These are phyloP conservation scores for Trichoderma orchidacearum DNA, from an alignment of 495 filamentous ascomycete genomes.

Conservation along the genomic window DNA sequence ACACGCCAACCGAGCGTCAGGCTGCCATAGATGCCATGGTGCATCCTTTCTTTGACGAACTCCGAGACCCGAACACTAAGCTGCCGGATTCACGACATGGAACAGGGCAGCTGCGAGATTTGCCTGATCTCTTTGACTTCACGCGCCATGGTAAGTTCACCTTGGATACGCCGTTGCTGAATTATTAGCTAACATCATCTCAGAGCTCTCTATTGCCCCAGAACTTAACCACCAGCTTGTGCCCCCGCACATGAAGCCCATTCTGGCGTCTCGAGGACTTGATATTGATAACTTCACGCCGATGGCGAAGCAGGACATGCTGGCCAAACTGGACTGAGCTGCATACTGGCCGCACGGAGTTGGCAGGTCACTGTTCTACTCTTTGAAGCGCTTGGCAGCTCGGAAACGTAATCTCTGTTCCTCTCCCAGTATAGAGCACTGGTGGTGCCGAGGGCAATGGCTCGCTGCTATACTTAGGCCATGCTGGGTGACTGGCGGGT, in stretches of 20 bases:
- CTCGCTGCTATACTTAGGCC: neutral
- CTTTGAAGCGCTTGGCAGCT: neutral
- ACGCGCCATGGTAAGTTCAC: slow-evolving; percentile 67
- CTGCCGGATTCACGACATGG: slow-evolving; percentile 89
- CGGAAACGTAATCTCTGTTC: neutral
- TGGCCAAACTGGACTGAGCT: slow-evolving; percentile 87
- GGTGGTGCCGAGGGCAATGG: neutral
- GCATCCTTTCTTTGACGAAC: slow-evolving; percentile 96
- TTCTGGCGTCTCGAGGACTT: slow-evolving; percentile 61
- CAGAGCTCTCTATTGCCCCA: slow-evolving; percentile 91
- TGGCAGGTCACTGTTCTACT: neutral
- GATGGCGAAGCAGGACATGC: slow-evolving; percentile 86
- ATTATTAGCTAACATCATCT: slow-evolving; percentile 7
- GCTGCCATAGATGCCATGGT: slow-evolving; percentile 95
- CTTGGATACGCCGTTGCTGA: no score
- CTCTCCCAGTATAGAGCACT: neutral
- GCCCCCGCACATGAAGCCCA: slow-evolving; percentile 63
- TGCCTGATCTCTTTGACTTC: slow-evolving; percentile 87
- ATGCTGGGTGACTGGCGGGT: neutral
- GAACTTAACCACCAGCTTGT: slow-evolving; percentile 77
- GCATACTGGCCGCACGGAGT: neutral
- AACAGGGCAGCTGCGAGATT: slow-evolving; percentile 57
- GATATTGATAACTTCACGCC: slow-evolving; percentile 92
- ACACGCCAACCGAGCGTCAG: slow-evolving; percentile 90
- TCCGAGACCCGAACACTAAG: slow-evolving; percentile 73